phyloP scores from a whole-genome alignment of 768 basidiomycete genomes.

The Arthromyces matolae region DNA sequence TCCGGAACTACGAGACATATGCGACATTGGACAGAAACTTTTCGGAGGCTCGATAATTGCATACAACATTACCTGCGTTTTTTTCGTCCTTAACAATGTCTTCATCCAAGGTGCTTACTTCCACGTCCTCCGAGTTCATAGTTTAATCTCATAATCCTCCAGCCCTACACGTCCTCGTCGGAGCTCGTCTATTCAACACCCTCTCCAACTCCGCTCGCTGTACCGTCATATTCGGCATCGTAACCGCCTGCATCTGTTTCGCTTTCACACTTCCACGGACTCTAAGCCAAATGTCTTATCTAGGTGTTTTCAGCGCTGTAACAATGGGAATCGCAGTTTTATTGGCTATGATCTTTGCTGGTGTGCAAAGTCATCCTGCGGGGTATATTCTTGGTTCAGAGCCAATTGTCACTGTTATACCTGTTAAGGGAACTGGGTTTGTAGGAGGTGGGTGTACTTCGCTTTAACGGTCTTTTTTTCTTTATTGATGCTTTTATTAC shows the following conservation, averaged over 20 bases:
- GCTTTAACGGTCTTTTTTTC: neutral
- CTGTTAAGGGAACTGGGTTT: slow-evolving; percentile 36
- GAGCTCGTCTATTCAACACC: slow-evolving; percentile 43
- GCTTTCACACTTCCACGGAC: slow-evolving; percentile 42
- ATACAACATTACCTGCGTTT: slow-evolving; percentile 46
- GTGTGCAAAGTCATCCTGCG: slow-evolving; percentile 37
- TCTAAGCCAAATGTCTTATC: slow-evolving; percentile 34
- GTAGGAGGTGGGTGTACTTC: slow-evolving; percentile 25
- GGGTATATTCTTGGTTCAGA: slow-evolving; percentile 34
- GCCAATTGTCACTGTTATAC: slow-evolving; percentile 34
- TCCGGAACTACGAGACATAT: slow-evolving; percentile 46
- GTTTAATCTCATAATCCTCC: neutral
- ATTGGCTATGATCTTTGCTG: slow-evolving; percentile 39
- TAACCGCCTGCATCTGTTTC: slow-evolving; percentile 37
- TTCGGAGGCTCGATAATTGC: slow-evolving; percentile 45
- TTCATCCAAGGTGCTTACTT: slow-evolving; percentile 56
- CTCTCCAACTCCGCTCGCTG: slow-evolving; percentile 38
- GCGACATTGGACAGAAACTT: slow-evolving; percentile 46
- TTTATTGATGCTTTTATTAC: neutral
- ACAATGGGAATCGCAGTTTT: slow-evolving; percentile 47
- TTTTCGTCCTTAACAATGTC: slow-evolving; percentile 54
- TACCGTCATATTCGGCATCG: slow-evolving; percentile 36
- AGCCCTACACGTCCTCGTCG: slow-evolving; percentile 45
- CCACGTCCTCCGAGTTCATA: no score
- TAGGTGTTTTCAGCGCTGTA: slow-evolving; percentile 37